These are phyloP conservation scores for Ascosphaera acerosa DNA, from an alignment of 2,329 filamentous ascomycete species.

Conservation along the genomic window DNA sequence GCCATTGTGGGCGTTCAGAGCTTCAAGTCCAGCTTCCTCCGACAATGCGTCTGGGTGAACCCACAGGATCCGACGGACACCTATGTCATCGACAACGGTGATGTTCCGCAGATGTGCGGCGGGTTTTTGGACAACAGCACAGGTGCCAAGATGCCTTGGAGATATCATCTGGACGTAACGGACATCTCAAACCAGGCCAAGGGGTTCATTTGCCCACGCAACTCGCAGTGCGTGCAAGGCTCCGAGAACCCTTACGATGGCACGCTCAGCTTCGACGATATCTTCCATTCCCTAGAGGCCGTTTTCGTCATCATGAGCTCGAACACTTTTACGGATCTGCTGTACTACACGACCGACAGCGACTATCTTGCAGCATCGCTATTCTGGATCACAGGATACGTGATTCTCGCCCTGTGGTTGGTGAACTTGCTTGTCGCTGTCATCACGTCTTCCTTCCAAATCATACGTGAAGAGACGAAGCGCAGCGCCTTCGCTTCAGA, in stretches of 20 bases:
- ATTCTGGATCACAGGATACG: constrained; percentile 45
- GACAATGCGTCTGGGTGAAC: constrained; percentile 56
- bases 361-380: constrained; percentile 72
- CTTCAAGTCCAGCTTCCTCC: constrained; percentile 62
- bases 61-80: constrained; percentile 22
- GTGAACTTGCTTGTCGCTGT: constrained; percentile 87
- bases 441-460: constrained; percentile 94
- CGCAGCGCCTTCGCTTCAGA: constrained; percentile 75
- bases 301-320: constrained; percentile 98
- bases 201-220: constrained; percentile 65
- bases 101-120: constrained; percentile 56
- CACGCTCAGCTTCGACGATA: constrained; percentile 89
- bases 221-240: constrained; percentile 61
- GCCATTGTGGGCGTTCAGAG: constrained; percentile 92
- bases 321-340: constrained; percentile 84
- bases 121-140: constrained; percentile 43
- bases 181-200: constrained; percentile 31
- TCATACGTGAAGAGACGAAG: constrained; percentile 90
- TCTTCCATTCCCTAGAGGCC: constrained; percentile 69
- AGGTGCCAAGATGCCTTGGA: constrained; percentile 38
- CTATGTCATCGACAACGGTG: constrained; percentile 25
- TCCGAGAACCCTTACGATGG: constrained; percentile 46
- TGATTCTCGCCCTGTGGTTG: constrained; percentile 90
- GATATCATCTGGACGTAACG: constrained; percentile 17
- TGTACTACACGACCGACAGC: constrained; percentile 80